Conservation (phyloP, 2,329 filamentous ascomycete species). For the Gaeumannomyces tritici region DNA sequence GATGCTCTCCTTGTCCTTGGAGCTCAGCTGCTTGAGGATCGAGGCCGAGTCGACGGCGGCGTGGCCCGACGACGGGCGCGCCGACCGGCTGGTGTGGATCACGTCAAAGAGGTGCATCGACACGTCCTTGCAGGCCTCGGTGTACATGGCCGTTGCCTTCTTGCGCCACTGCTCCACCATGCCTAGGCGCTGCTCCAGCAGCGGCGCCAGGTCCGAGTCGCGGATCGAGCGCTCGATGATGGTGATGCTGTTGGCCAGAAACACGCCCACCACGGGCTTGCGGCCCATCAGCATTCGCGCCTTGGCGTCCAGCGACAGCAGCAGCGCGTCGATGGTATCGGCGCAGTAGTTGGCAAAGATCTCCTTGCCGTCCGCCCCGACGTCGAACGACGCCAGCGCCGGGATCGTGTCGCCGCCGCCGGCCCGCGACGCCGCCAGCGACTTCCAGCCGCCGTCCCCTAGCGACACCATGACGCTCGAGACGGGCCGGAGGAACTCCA, state of each 20-base stretch:
- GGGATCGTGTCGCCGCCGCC: slow-evolving; percentile 55
- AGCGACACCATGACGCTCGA: slow-evolving; percentile 86
- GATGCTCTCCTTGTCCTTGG: slow-evolving; percentile 91
- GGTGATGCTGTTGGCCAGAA: slow-evolving; percentile 79
- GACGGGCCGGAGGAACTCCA: slow-evolving; percentile 75
- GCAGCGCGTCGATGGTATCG: slow-evolving; percentile 77
- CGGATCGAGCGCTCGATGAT: slow-evolving; percentile 79
- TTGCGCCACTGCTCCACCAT: slow-evolving; percentile 73
- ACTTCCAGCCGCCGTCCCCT: slow-evolving; percentile 85
- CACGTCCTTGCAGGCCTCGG: slow-evolving; percentile 81
- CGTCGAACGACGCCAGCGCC: slow-evolving; percentile 70
- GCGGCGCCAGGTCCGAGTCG: slow-evolving; percentile 64
- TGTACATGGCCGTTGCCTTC: slow-evolving; percentile 71
- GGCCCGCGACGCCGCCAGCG: slow-evolving; percentile 35
- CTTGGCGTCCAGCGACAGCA: slow-evolving; percentile 67
- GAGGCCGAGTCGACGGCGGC: slow-evolving; percentile 67
- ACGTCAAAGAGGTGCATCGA: slow-evolving; percentile 80
- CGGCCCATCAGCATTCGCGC: slow-evolving; percentile 63
- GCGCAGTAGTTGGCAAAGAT: slow-evolving; percentile 84
- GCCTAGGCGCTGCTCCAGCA: slow-evolving; percentile 58
- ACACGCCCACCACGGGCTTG: slow-evolving; percentile 75
- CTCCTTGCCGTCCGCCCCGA: slow-evolving; percentile 77
- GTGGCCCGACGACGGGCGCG: slow-evolving; percentile 63
- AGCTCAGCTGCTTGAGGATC: slow-evolving; percentile 72
- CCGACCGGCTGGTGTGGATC: slow-evolving; percentile 73